These are phyloP conservation scores for Suillus fuscotomentosus DNA, from an alignment of 768 basidiomycete genomes.

Conservation along the genomic window DNA sequence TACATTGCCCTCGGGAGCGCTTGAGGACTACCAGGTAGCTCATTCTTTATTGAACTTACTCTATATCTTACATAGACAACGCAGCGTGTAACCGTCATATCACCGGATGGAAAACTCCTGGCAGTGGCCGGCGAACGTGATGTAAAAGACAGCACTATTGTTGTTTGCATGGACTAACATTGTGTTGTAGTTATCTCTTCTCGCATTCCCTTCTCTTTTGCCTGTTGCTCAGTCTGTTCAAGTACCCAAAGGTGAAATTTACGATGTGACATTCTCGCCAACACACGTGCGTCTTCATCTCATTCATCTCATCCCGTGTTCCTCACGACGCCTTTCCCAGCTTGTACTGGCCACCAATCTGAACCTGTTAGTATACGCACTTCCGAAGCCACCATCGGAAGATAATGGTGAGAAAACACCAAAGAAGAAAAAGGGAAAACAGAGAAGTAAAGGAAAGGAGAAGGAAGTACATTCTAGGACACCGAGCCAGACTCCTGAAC, in stretches of 20 bases:
- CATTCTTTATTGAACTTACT: not conserved
- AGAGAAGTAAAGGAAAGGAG: conserved; percentile 35
- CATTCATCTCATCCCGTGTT: not conserved
- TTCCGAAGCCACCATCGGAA: conserved; percentile 35
- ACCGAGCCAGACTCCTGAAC: conserved; percentile 13
- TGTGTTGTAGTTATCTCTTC: conserved; percentile 53
- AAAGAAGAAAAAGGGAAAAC: conserved; percentile 33
- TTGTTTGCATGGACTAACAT: conserved; percentile 12
- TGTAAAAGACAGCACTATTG: conserved; percentile 42
- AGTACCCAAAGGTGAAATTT: conserved; percentile 75
- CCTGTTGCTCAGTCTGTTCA: conserved; percentile 47
- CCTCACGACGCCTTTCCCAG: conserved; percentile 33
- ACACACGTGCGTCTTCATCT: conserved; percentile 46
- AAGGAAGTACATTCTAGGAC: conserved; percentile 39
- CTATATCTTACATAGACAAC: conserved; percentile 10
- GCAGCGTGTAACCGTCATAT: conserved; percentile 88
- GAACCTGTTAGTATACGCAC: conserved; percentile 60
- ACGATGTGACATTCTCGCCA: conserved; percentile 78
- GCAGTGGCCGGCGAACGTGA: conserved; percentile 73
- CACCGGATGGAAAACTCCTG: conserved; percentile 62
- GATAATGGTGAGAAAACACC: conserved; percentile 16
- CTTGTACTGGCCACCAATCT: conserved; percentile 65
- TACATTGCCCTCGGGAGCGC: conserved; percentile 59
- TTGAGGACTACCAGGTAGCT: conserved; percentile 84
- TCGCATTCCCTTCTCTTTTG: conserved; percentile 58